Conservation (phyloP, 768 basidiomycete species). For the Mycena kentingensis region DNA sequence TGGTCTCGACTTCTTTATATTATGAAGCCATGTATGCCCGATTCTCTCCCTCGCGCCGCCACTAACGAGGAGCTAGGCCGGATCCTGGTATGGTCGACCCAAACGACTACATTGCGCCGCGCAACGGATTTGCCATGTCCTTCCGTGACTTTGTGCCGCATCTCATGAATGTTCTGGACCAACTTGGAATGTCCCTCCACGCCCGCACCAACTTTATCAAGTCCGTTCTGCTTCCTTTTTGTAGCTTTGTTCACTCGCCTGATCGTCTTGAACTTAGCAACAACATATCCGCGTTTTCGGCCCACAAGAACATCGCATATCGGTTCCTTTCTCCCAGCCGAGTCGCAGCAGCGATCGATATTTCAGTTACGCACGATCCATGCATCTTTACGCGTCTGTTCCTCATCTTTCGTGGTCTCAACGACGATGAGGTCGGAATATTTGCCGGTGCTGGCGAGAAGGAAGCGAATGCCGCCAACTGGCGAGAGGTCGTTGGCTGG, state of each 20-base stretch:
- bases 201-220: slow-evolving; percentile 83
- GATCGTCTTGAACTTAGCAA: slow-evolving; percentile 48
- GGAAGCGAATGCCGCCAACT: slow-evolving; percentile 79
- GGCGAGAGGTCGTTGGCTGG: slow-evolving; percentile 81
- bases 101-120: slow-evolving; percentile 73
- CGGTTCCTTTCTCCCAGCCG: slow-evolving; percentile 80
- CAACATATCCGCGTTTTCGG: slow-evolving; percentile 71
- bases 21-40: slow-evolving; percentile 78
- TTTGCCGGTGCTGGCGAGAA: slow-evolving; percentile 84
- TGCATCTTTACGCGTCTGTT: slow-evolving; percentile 84
- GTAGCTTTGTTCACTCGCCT: too few relatives aligned
- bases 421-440: slow-evolving; percentile 74
- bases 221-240: slow-evolving; percentile 40
- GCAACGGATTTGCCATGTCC: slow-evolving; percentile 86
- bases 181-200: slow-evolving; percentile 80
- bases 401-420: slow-evolving; percentile 81
- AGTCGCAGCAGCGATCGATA: slow-evolving; percentile 85
- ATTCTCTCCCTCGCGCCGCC: neutral
- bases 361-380: slow-evolving; percentile 78
- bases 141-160: slow-evolving; percentile 80
- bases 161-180: slow-evolving; percentile 78
- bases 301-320: slow-evolving; percentile 86
- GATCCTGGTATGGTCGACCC: slow-evolving; percentile 78
- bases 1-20: slow-evolving; percentile 77
- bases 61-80: slow-evolving; percentile 51